phyloP scores from a whole-genome alignment of 2,329 filamentous ascomycete species.

The Thermomyces lanuginosus region DNA sequence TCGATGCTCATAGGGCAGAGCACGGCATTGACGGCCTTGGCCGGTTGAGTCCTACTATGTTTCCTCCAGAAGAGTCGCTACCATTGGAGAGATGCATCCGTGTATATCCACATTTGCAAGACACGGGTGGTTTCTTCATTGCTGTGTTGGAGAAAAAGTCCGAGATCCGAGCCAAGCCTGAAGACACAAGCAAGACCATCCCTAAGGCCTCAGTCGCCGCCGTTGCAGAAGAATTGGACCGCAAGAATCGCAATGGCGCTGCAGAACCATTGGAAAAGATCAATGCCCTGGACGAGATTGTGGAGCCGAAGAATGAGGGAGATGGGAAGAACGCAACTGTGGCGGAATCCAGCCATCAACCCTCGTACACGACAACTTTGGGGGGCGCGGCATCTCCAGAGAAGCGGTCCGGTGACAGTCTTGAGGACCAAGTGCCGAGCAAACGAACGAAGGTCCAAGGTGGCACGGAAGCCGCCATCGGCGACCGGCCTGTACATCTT shows the following conservation, averaged over 20 bases:
- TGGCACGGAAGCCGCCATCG: slow-evolving; percentile 22
- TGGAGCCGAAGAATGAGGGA: slow-evolving; percentile 16
- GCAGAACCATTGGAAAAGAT: slow-evolving; percentile 21
- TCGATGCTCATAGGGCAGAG: slow-evolving; percentile 50
- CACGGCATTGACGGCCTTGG: slow-evolving; percentile 48
- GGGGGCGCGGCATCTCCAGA: slow-evolving; percentile 10
- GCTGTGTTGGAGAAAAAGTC: slow-evolving; percentile 80
- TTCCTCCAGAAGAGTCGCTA: slow-evolving; percentile 49
- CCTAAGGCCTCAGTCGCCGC: slow-evolving; percentile 24
- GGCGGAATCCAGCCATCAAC: slow-evolving; percentile 18
- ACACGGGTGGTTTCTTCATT: slow-evolving; percentile 97
- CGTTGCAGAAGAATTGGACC: slow-evolving; percentile 20
- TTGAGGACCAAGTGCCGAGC: slow-evolving; percentile 21
- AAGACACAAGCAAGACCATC: slow-evolving; percentile 32
- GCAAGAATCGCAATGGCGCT: slow-evolving; percentile 15
- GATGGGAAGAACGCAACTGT: slow-evolving; percentile 20
- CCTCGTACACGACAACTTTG: slow-evolving; percentile 18
- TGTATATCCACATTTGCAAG: slow-evolving; percentile 86
- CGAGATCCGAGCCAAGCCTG: slow-evolving; percentile 64
- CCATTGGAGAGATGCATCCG: slow-evolving; percentile 83
- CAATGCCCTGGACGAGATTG: slow-evolving; percentile 25
- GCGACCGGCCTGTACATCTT: slow-evolving; percentile 21
- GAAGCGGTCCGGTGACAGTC: slow-evolving; percentile 20
- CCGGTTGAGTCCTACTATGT: slow-evolving; percentile 67
- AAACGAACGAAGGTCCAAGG: slow-evolving; percentile 31